These are phyloP conservation scores for Aspergillus awamori DNA, from an alignment of 2,329 filamentous ascomycete genomes.

Conservation along the genomic window DNA sequence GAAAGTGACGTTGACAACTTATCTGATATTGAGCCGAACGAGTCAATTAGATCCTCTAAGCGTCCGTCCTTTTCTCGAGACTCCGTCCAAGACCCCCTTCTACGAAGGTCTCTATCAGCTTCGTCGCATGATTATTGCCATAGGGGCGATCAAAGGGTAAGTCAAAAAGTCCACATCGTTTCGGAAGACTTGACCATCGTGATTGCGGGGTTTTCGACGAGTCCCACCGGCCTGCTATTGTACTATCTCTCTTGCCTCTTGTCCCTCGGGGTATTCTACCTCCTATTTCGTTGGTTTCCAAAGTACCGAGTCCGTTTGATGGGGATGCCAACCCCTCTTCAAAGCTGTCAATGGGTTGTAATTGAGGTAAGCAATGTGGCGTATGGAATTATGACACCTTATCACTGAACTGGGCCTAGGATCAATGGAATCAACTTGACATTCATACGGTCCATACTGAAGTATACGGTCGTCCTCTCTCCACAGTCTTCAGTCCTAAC, in stretches of 20 bases:
- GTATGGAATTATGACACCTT: background rate
- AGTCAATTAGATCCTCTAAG: conserved; percentile 37
- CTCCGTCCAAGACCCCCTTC: conserved; percentile 61
- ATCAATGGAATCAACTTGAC: conserved; percentile 92
- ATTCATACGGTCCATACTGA: conserved; percentile 69
- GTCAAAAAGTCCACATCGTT: conserved; percentile 88
- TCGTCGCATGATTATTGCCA: conserved; percentile 68
- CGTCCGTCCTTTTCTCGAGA: conserved; percentile 41
- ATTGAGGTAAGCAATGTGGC: conserved; percentile 66
- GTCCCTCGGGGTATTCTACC: conserved; percentile 77
- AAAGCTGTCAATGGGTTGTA: conserved; percentile 85
- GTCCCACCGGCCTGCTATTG: conserved; percentile 64
- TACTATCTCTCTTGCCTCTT: conserved; percentile 73
- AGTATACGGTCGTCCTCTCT: conserved; percentile 64
- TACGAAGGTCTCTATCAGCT: conserved; percentile 68
- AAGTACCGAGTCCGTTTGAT: conserved; percentile 78
- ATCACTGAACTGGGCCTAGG: conserved; percentile 53
- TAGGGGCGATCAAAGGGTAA: conserved; percentile 65
- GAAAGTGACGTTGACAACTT: conserved; percentile 49
- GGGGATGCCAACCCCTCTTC: conserved; percentile 69
- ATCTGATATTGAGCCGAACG: conserved; percentile 41
- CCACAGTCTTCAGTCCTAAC: conserved; percentile 60
- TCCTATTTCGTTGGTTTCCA: conserved; percentile 87
- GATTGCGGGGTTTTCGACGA: conserved; percentile 87
- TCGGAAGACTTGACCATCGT: conserved; percentile 95